Percentiles rank a stretch among this genome's conserved stretches.
These are phyloP conservation scores for Melanopsichium pennsylvanicum DNA, from an alignment of 1,284 basidiomycete genomes.

Conservation along the genomic window DNA sequence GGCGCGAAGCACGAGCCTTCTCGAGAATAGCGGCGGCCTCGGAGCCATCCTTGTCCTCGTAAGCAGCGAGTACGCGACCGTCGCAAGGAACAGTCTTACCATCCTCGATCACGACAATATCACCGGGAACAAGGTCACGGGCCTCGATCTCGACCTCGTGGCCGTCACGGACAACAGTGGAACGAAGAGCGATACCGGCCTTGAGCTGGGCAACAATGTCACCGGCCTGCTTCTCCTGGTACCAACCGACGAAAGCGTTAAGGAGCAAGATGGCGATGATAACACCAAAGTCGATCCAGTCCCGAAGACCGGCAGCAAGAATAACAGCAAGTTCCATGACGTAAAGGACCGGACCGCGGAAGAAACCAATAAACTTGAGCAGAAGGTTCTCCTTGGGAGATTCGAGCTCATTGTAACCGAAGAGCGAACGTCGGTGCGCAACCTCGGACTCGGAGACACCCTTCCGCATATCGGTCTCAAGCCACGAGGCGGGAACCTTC, in stretches of 20 bases:
- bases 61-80: conserved; percentile 69
- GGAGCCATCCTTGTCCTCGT: conserved; percentile 66
- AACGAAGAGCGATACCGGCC: conserved; percentile 71
- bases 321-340: conserved; percentile 67
- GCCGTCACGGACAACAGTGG: conserved; percentile 68
- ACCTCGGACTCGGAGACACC: conserved; percentile 69
- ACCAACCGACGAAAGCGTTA: conserved; percentile 72
- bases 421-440: conserved; percentile 61
- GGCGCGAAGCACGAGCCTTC: conserved; percentile 60
- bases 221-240: conserved; percentile 71
- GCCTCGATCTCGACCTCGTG: conserved; percentile 70
- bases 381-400: conserved; percentile 68
- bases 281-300: conserved; percentile 71
- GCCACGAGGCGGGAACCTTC: conserved; percentile 65
- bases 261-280: conserved; percentile 67
- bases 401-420: conserved; percentile 67
- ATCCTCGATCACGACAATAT: conserved; percentile 69
- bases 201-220: conserved; percentile 71
- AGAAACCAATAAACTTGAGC: conserved; percentile 68
- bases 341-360: conserved; percentile 67
- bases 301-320: conserved; percentile 67
- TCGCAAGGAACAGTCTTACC: conserved; percentile 71
- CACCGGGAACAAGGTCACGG: conserved; percentile 71
- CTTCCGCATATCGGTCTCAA: conserved; percentile 69
- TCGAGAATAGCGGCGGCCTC: conserved; percentile 62